Percentiles rank a stretch among this genome's conserved stretches.
Conservation (phyloP, 2,329 filamentous ascomycete genomes). For the Botrytis paeoniae region DNA sequence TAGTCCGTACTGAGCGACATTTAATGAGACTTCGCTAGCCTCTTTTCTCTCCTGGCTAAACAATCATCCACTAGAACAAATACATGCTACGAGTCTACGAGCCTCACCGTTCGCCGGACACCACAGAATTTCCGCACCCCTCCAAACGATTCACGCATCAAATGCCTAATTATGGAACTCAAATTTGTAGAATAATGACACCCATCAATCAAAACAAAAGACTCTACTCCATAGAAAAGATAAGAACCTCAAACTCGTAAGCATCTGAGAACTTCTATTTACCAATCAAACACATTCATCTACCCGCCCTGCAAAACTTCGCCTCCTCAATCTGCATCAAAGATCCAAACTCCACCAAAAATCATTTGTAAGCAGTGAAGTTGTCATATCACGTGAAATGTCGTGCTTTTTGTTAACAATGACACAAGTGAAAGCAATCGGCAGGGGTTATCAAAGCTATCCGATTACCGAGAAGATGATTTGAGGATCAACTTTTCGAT, state of each 20-base stretch:
- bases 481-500: not conserved
- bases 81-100: not conserved
- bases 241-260: not conserved
- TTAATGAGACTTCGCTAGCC: not conserved
- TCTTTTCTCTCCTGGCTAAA: not conserved
- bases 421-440: not conserved
- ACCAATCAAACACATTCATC: not conserved
- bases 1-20: not conserved
- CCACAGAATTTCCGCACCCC: not conserved
- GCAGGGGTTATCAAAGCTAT: not conserved
- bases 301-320: not conserved
- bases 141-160: not conserved
- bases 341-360: not conserved
- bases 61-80: not conserved
- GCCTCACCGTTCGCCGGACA: not conserved
- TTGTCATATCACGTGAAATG: conserved; percentile 13
- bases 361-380: not conserved
- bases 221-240: not conserved
- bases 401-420: conserved; percentile 8
- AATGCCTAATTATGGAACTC: not conserved
- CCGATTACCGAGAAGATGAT: conserved; percentile 3
- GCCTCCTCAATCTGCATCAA: not conserved
- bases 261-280: not conserved
- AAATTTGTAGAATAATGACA: not conserved
- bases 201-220: not conserved